A percentile compares a stretch with the other conserved stretches of the same genome.
Conservation (phyloP, 495 filamentous ascomycete species). For the Glarea lozoyensis region DNA sequence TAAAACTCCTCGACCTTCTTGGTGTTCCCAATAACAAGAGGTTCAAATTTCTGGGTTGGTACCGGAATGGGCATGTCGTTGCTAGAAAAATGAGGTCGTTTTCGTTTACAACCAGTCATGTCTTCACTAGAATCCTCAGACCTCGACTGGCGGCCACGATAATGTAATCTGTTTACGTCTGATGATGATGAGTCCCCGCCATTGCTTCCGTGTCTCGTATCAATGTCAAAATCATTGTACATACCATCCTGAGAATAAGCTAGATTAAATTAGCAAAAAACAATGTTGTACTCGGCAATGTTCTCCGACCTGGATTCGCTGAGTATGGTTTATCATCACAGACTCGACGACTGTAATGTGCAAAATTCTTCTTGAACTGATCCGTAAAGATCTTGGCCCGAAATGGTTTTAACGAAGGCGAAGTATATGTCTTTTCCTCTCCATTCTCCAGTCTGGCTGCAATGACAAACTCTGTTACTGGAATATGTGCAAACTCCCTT, state of each 20-base stretch:
- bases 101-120: conserved; percentile 7
- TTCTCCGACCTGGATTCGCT: not conserved
- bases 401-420: conserved; percentile 4
- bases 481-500: conserved; percentile 12
- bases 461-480: conserved; percentile 13
- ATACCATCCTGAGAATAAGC: conserved; percentile 7
- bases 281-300: not conserved
- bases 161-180: not conserved
- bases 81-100: conserved; percentile 6
- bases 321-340: not conserved
- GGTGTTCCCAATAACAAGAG: conserved; percentile 47
- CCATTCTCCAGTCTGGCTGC: conserved; percentile 13
- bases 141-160: conserved; percentile 5
- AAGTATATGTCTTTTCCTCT: conserved; percentile 11
- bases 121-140: conserved; percentile 17
- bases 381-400: conserved; percentile 5
- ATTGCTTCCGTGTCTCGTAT: conserved; percentile 9
- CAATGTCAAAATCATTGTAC: conserved; percentile 12
- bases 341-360: not conserved
- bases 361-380: conserved; percentile 3
- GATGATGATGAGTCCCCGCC: conserved; percentile 12
- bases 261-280: not conserved
- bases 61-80: conserved; percentile 13
- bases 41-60: conserved; percentile 12
- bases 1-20: conserved; percentile 55